phyloP scores from a whole-genome alignment of 2,329 filamentous ascomycete genomes.

The Alternaria angustiovoidea region DNA sequence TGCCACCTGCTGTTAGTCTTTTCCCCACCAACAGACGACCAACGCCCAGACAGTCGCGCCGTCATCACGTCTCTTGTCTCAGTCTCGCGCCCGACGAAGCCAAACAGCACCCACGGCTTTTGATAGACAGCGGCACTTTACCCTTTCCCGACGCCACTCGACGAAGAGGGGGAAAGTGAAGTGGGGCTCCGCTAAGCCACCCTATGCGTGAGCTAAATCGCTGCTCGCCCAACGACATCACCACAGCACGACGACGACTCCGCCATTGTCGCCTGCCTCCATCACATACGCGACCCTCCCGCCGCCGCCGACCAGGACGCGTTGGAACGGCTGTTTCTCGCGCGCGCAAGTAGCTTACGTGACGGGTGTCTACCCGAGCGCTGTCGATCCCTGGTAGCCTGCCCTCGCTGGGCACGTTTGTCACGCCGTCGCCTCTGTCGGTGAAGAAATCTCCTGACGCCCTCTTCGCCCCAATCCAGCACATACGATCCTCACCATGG shows the following conservation, averaged over 20 bases:
- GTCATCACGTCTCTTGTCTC: constrained; percentile 19
- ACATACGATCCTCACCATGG: constrained; percentile 54
- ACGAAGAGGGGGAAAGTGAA: constrained; percentile 27
- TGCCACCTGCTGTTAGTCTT: constrained; percentile 17
- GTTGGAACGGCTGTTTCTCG: constrained; percentile 15
- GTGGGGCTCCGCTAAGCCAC: constrained; percentile 38
- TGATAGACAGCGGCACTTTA: constrained; percentile 11
- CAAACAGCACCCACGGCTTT: constrained; percentile 6
- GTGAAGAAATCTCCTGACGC: constrained; percentile 35
- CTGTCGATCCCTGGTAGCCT: constrained; percentile 31
- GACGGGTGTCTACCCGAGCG: constrained; percentile 37
- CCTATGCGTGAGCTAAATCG: constrained; percentile 35
- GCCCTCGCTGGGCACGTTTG: constrained; percentile 36
- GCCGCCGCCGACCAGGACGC: constrained; percentile 16
- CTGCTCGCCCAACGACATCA: constrained; percentile 37
- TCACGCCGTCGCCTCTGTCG: constrained; percentile 33
- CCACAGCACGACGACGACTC: constrained; percentile 19
- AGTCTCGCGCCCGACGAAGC: constrained; percentile 8
- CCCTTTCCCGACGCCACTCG: constrained; percentile 29
- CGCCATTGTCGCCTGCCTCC: constrained; percentile 29
- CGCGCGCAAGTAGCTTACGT: constrained; percentile 15
- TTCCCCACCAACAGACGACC: constrained; percentile 18
- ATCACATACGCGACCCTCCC: constrained; percentile 10
- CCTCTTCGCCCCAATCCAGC: constrained; percentile 30
- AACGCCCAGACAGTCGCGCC: constrained; percentile 13